Evolutionary conservation across 2,329 filamentous ascomycete species (phyloP).

Genomic region (Lachnellula willkommii): DNA sequence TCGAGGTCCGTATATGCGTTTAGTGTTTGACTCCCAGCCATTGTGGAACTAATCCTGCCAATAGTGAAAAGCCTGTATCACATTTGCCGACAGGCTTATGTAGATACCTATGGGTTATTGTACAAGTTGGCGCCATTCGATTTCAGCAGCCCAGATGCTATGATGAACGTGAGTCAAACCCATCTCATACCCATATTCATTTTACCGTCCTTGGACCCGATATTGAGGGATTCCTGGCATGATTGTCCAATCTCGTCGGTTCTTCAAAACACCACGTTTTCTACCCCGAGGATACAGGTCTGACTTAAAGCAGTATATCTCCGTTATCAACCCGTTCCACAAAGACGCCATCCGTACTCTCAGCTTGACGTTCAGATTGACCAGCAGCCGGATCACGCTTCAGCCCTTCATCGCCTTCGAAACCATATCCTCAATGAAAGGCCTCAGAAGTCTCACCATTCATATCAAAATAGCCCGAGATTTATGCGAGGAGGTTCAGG

Average conservation of each 20-base stretch:
- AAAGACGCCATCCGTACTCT: constrained; percentile 5
- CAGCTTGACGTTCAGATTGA: background rate
- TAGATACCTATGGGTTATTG: constrained; percentile 9
- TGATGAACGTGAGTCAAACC: constrained; percentile 2
- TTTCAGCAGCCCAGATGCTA: constrained; percentile 4
- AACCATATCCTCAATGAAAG: background rate
- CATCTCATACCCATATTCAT: background rate
- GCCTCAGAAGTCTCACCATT: background rate
- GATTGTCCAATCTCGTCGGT: too few species aligned
- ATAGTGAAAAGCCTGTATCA: constrained; percentile 7
- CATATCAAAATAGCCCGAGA: background rate
- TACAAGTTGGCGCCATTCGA: constrained; percentile 4
- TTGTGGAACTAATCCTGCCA: background rate
- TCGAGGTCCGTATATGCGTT: background rate
- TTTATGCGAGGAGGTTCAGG: background rate
- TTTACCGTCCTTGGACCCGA: too few species aligned
- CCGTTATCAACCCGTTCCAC: constrained; percentile 11
- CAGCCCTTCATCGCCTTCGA: background rate
- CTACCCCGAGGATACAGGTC: background rate
- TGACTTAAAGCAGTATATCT: constrained; percentile 3
- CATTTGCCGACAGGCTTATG: constrained; percentile 9
- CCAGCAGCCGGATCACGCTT: background rate
- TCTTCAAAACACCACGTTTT: background rate
- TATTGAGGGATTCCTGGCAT: too few species aligned
- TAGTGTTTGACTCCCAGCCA: too few species aligned